Percentiles rank a stretch among this genome's conserved stretches.
Evolutionary conservation across 2,329 filamentous ascomycete genomes (phyloP).

Genomic region (Remersonia thermophila): DNA sequence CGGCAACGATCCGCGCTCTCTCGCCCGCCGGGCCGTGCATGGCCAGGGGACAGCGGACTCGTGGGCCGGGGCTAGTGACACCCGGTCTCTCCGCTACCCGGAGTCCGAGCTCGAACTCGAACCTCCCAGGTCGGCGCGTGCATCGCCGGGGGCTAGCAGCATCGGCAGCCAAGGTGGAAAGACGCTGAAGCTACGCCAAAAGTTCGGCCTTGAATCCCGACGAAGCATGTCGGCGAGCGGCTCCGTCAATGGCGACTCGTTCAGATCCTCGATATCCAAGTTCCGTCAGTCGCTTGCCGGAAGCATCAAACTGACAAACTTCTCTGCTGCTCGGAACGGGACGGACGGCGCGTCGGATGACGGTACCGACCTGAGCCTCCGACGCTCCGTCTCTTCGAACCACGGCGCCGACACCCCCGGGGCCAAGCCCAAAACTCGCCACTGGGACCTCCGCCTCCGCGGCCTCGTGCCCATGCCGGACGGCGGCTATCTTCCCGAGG

Average conservation of each 20-base stretch:
- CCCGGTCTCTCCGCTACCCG: constrained; percentile 8
- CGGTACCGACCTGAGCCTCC: constrained; percentile 15
- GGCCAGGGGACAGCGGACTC: constrained; percentile 8
- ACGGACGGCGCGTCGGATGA: constrained; percentile 5
- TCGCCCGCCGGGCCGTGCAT: constrained; percentile 24
- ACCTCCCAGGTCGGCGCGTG: constrained; percentile 2
- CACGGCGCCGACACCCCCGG: background rate
- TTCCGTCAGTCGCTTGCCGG: constrained; percentile 15
- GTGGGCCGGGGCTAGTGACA: constrained; percentile 3
- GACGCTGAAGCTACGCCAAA: constrained; percentile 17
- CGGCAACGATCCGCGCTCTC: constrained; percentile 25
- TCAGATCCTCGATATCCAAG: constrained; percentile 5
- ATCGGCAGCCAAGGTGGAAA: constrained; percentile 16
- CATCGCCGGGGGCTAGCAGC: constrained; percentile 2
- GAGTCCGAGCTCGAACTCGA: constrained; percentile 15
- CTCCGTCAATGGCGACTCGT: constrained; percentile 7
- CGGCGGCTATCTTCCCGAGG: constrained; percentile 40
- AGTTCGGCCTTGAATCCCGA: constrained; percentile 14
- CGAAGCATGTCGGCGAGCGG: constrained; percentile 16
- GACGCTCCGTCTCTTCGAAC: too few relatives aligned
- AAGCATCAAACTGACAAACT: constrained; percentile 12
- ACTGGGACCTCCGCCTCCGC: constrained; percentile 23
- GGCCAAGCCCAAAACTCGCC: constrained; percentile 17
- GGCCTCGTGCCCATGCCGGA: constrained; percentile 39
- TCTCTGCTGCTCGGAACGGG: constrained; percentile 1